These are phyloP conservation scores for Narthecium ossifragum DNA, from an alignment of 106 monocot genomes.

Conservation along the genomic window DNA sequence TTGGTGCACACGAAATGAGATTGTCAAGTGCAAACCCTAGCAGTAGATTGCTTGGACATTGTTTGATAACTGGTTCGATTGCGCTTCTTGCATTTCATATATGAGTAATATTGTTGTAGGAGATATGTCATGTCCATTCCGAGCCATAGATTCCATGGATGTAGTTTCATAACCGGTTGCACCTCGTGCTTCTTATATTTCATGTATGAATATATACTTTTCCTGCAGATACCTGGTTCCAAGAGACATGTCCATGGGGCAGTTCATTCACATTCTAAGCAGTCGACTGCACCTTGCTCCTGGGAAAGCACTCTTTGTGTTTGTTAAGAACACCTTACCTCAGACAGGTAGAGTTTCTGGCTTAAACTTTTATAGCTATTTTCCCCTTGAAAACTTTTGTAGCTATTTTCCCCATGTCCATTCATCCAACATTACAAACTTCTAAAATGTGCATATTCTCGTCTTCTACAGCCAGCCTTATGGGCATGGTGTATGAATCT, in stretches of 20 bases:
- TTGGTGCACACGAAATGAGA: too few species aligned
- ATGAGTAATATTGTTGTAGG: too few species aligned
- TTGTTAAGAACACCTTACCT: constrained; percentile 76
- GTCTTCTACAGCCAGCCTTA: constrained; percentile 20
- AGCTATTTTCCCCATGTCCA: not conserved
- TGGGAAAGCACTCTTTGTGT: constrained; percentile 88
- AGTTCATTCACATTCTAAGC: constrained; percentile 77
- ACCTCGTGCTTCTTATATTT: too few species aligned
- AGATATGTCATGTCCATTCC: too few species aligned
- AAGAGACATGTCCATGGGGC: constrained; percentile 81
- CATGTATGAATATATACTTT: too few species aligned
- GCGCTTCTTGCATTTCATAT: too few species aligned
- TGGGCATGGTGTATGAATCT: constrained; percentile 37
- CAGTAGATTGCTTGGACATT: too few species aligned
- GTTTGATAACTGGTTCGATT: too few species aligned
- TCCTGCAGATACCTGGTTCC: constrained; percentile 65
- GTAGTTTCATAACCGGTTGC: too few species aligned
- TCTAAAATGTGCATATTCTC: not conserved
- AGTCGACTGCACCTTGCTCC: constrained; percentile 58
- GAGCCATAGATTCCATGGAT: too few species aligned
- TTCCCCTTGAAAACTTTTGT: not conserved
- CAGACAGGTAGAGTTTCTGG: constrained; percentile 51
- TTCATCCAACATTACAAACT: not conserved
- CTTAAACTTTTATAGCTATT: not conserved
- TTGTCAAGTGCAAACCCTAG: too few species aligned